A percentile compares a stretch with the other conserved stretches of the same genome.
Conservation (phyloP, 164 flowering plant genomes). For the Berberis vulgaris region DNA sequence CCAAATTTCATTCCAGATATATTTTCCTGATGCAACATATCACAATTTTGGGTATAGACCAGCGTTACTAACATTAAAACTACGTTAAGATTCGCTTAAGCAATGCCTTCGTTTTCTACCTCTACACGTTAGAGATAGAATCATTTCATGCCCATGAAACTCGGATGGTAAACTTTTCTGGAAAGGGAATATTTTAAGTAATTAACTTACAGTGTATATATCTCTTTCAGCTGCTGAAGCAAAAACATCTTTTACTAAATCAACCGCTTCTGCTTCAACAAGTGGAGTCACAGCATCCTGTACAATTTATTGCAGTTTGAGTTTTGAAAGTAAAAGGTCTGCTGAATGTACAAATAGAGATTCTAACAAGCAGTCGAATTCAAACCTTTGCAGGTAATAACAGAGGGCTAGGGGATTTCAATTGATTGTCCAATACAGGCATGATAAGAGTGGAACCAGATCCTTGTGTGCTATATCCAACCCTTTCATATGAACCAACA, state of each 20-base stretch:
- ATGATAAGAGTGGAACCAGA: slow-evolving; percentile 89
- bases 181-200: neutral
- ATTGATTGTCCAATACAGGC: slow-evolving; percentile 90
- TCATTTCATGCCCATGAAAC: neutral
- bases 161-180: neutral
- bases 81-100: neutral
- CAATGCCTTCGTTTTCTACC: neutral
- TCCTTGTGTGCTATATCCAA: slow-evolving; percentile 93
- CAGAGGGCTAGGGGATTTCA: slow-evolving; percentile 96
- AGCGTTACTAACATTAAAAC: neutral
- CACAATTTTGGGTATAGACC: neutral
- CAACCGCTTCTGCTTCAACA: slow-evolving; percentile 76
- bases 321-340: neutral
- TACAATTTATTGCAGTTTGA: neutral
- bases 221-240: slow-evolving; percentile 96
- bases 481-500: slow-evolving; percentile 96
- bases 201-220: slow-evolving; percentile 71
- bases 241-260: slow-evolving; percentile 85
- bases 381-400: slow-evolving; percentile 71
- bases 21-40: neutral
- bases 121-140: neutral
- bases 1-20: too few relatives aligned
- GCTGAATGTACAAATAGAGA: neutral
- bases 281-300: slow-evolving; percentile 94
- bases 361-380: neutral